Percentiles rank a stretch among this genome's conserved stretches.
Evolutionary conservation across 352 stramenopile genomes (phyloP).

Genomic region (Phytophthora multivora): DNA sequence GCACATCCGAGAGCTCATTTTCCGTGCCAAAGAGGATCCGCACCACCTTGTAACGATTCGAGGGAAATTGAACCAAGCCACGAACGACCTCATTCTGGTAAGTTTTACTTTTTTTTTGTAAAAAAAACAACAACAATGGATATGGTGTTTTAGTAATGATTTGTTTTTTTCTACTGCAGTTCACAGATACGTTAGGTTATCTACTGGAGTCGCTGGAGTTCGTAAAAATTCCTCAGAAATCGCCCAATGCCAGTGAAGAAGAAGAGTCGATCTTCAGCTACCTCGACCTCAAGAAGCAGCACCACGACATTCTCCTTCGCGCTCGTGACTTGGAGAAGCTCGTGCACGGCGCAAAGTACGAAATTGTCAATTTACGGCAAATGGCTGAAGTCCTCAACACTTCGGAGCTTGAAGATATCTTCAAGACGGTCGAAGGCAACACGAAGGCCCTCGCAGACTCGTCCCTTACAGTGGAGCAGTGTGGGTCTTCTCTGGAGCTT

Average conservation of each 20-base stretch:
- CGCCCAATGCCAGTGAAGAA: slow-evolving; percentile 42
- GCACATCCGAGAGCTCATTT: slow-evolving; percentile 89
- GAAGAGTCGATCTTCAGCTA: slow-evolving; percentile 91
- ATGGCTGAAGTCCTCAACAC: slow-evolving; percentile 88
- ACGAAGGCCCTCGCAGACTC: slow-evolving; percentile 87
- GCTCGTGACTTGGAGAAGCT: slow-evolving; percentile 94
- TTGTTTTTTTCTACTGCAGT: slow-evolving; percentile 26
- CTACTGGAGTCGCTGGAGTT: slow-evolving; percentile 94
- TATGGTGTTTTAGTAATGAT: too few species aligned
- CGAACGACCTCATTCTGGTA: slow-evolving; percentile 92
- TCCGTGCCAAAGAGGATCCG: slow-evolving; percentile 87
- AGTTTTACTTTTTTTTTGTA: too few species aligned
- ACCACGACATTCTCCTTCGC: slow-evolving; percentile 89
- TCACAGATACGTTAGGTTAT: slow-evolving; percentile 95
- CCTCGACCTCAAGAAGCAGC: slow-evolving; percentile 88
- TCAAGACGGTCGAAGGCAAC: slow-evolving; percentile 89
- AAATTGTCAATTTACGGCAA: slow-evolving; percentile 86
- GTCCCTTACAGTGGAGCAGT: slow-evolving; percentile 67
- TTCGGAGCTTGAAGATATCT: slow-evolving; percentile 90
- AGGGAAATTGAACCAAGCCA: slow-evolving; percentile 85
- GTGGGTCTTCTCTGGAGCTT: slow-evolving; percentile 80
- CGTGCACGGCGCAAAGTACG: slow-evolving; percentile 86
- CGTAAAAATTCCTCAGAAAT: slow-evolving; percentile 62
- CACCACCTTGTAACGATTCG: slow-evolving; percentile 85
- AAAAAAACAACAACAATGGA: too few species aligned